phyloP scores from a whole-genome alignment of 1,284 basidiomycete species.

The Microbotryum silenes-acaulis region DNA sequence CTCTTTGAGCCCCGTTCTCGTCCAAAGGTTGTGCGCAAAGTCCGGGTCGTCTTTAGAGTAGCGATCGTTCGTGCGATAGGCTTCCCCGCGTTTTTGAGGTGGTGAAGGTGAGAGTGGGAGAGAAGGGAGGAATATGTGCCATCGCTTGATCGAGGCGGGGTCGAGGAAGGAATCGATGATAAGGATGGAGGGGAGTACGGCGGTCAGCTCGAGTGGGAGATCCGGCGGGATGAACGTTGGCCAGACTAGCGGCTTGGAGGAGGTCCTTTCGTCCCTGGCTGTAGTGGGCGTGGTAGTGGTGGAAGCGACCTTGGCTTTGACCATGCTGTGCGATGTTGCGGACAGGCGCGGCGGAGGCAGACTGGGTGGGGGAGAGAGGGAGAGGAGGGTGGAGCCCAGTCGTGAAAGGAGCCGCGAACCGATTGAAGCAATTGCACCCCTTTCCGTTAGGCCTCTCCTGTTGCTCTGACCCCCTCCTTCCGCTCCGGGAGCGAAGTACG shows the following conservation, averaged over 20 bases:
- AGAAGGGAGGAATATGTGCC: constrained; percentile 1
- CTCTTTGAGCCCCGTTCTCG: constrained; percentile 22
- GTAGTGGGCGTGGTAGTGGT: neutral
- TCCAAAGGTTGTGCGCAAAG: constrained; percentile 54
- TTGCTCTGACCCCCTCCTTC: too few relatives aligned
- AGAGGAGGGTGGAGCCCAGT: too few relatives aligned
- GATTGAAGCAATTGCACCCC: too few relatives aligned
- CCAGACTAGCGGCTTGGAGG: constrained; percentile 6
- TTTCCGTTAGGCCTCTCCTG: too few relatives aligned
- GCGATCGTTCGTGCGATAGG: constrained; percentile 64
- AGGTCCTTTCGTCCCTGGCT: neutral
- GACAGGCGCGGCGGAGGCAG: too few relatives aligned
- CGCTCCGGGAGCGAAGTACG: too few relatives aligned
- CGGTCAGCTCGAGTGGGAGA: neutral
- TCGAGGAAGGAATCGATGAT: constrained; percentile 16
- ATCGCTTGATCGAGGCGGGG: neutral
- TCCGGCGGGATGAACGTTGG: constrained; percentile 3
- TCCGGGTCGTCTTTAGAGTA: constrained; percentile 54
- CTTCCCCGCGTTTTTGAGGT: constrained; percentile 66
- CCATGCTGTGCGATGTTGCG: too few relatives aligned
- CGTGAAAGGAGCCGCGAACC: too few relatives aligned
- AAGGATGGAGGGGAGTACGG: constrained; percentile 6
- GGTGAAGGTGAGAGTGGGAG: constrained; percentile 48
- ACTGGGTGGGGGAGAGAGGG: too few relatives aligned
- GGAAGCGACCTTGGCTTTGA: neutral